These are phyloP conservation scores for Jacaranda copaia DNA, from an alignment of 257 asterid species.

Conservation along the genomic window DNA sequence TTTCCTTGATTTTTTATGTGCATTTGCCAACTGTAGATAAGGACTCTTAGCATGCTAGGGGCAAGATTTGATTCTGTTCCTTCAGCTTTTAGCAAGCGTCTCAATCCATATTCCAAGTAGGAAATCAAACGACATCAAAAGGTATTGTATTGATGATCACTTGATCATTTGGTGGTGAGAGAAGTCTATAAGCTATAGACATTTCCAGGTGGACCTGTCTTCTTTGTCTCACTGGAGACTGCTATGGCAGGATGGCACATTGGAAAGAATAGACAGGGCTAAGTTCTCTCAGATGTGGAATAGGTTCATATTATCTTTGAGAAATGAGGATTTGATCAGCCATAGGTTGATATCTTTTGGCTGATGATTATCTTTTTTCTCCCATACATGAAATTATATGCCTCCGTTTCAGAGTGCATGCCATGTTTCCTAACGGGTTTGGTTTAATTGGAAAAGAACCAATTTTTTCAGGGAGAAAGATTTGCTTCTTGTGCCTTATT, in stretches of 20 bases:
- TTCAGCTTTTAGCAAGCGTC: constrained; percentile 84
- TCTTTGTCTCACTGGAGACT: constrained; percentile 34
- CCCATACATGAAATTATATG: constrained; percentile 2
- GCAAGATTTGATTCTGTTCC: constrained; percentile 95
- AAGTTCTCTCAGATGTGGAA: constrained; percentile 99
- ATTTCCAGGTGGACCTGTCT: constrained; percentile 23
- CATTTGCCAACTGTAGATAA: constrained; percentile 62
- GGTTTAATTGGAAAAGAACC: constrained; percentile 17
- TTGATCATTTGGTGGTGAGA: constrained; percentile 27
- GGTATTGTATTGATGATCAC: constrained; percentile 49
- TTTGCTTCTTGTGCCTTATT: constrained; percentile 92
- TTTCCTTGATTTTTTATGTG: constrained; percentile 25
- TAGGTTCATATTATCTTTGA: constrained; percentile 89
- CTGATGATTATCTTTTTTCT: background rate
- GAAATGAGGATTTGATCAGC: constrained; percentile 94
- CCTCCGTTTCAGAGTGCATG: constrained; percentile 2
- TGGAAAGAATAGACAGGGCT: constrained; percentile 79
- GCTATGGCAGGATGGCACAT: constrained; percentile 65
- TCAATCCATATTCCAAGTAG: constrained; percentile 74
- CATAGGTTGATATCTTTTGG: constrained; percentile 55
- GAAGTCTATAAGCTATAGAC: background rate
- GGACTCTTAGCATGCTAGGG: constrained; percentile 96
- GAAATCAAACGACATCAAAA: constrained; percentile 53
- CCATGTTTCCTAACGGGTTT: too few species aligned
- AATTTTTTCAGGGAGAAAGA: constrained; percentile 77